Conservation (phyloP, 441 rosid genomes). For the Corymbia citriodora region DNA sequence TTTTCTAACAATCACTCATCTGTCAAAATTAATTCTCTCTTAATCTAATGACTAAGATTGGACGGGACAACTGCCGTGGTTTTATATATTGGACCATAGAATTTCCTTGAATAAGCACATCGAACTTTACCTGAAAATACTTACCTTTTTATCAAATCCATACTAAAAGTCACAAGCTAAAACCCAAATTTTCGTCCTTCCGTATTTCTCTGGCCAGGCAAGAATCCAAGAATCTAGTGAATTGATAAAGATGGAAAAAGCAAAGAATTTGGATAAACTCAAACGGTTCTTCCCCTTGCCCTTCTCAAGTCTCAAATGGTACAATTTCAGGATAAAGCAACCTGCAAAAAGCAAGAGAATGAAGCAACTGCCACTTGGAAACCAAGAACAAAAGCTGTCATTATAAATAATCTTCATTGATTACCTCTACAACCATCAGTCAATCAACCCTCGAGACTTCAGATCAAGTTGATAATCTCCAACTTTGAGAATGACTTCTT, state of each 20-base stretch:
- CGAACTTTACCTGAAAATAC: neutral
- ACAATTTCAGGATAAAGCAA: neutral
- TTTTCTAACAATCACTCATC: neutral
- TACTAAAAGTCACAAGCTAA: neutral
- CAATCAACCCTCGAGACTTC: neutral
- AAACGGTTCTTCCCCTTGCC: neutral
- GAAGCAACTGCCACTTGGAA: neutral
- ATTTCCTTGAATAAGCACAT: neutral
- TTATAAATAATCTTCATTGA: neutral
- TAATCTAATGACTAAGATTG: neutral
- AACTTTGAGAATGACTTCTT: neutral
- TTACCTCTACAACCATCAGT: neutral
- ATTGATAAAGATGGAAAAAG: neutral
- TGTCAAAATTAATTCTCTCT: neutral
- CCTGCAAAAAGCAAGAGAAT: neutral
- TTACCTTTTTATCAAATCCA: neutral
- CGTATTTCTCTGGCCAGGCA: neutral
- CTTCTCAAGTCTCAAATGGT: neutral
- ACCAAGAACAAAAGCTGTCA: neutral
- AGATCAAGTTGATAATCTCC: neutral
- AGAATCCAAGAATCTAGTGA: neutral
- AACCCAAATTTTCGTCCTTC: neutral
- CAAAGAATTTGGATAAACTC: neutral
- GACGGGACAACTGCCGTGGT: neutral
- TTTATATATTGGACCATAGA: neutral